phyloP scores from a whole-genome alignment of 108 stramenopile species.

The Pseudonitzschia delicatissima region DNA sequence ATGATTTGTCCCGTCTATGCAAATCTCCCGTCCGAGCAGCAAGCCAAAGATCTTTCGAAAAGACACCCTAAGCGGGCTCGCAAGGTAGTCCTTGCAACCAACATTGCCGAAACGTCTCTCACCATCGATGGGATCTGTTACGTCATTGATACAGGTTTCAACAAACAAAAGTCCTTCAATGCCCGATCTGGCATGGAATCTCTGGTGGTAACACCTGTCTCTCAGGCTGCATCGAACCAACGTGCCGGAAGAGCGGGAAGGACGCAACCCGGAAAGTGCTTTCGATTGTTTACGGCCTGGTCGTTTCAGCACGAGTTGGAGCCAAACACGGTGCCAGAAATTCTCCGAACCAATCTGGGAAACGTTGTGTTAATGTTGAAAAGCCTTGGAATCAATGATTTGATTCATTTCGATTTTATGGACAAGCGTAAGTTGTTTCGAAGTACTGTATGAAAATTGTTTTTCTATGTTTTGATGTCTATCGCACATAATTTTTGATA shows the following conservation, averaged over 20 bases:
- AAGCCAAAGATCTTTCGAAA: conserved; percentile 99
- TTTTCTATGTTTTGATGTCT: background rate
- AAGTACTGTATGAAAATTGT: background rate
- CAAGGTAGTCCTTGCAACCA: conserved; percentile 98
- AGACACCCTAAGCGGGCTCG: conserved; percentile 92
- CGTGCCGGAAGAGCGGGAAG: conserved; percentile 92
- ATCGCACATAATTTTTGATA: background rate
- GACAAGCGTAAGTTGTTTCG: conserved; percentile 55
- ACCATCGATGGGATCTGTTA: conserved; percentile 99
- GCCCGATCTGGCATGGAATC: conserved; percentile 96
- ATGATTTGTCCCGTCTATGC: conserved; percentile 98
- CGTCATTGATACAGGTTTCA: conserved; percentile 98
- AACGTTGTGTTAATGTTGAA: conserved; percentile 99
- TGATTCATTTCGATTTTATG: conserved; percentile 99
- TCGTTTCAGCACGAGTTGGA: conserved; percentile 97
- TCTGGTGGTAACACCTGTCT: conserved; percentile 95
- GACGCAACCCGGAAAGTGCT: conserved; percentile 99
- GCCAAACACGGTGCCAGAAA: conserved; percentile 97
- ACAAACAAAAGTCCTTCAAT: conserved; percentile 97
- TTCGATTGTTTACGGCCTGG: conserved; percentile 98
- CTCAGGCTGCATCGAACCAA: conserved; percentile 95
- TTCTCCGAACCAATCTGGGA: conserved; percentile 97
- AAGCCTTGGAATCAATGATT: conserved; percentile 96
- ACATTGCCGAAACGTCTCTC: conserved; percentile 92
- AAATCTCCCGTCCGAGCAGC: conserved; percentile 96